Evolutionary conservation across 2,329 filamentous ascomycete genomes (phyloP), one percentile per base, ranked within the genome.

Genomic region (Metarhizium robertsii): DNA sequence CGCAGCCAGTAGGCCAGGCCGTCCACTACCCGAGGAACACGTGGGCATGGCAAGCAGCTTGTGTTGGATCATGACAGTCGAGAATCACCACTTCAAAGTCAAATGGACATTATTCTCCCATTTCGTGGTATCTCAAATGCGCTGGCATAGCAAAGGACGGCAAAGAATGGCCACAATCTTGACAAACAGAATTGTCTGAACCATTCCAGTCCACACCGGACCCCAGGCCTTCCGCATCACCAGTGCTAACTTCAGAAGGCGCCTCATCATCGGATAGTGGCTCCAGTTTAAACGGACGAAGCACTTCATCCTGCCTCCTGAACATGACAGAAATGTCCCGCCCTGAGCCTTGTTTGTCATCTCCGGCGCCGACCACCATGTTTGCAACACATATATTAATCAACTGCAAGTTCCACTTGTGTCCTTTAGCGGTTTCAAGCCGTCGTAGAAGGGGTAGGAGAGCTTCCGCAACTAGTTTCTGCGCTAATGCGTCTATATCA

Each of bases 321-420:
- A 96, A 95, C 90, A 96, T 95, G 64, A 76, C 80, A 1, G 80
- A 79, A 61, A 96, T 96, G 64, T 96, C 85, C 60, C 87, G 78
- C 1, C 88, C 89, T n/a, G 73, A 75, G 34, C 79, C 80, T 10
- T 73, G 71, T 56, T 76, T 72, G 43, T 70, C 68, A 42, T 79
- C 75, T 14, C 73, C 74, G 4, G 80, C 82, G 16, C 74, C 75
- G 45, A 79, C 74, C 1, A 79, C 79, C 85, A 97, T 92, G 66
- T 96, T 95, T 14, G 88, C 87, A 7, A 89, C 91, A 49, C 90
- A 92, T 25, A 97, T 75, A 61, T 96, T 97, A 57, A 97, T 76
- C 53, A 97, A 73, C 60, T 87, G 88, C 18, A 96, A 70, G 61
- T 92, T 88, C 87, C 89, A 95, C 8, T 77, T 75, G 57, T 79